These are phyloP conservation scores for Blastocystis sp. DNA, from an alignment of 352 stramenopile species.

Conservation along the genomic window DNA sequence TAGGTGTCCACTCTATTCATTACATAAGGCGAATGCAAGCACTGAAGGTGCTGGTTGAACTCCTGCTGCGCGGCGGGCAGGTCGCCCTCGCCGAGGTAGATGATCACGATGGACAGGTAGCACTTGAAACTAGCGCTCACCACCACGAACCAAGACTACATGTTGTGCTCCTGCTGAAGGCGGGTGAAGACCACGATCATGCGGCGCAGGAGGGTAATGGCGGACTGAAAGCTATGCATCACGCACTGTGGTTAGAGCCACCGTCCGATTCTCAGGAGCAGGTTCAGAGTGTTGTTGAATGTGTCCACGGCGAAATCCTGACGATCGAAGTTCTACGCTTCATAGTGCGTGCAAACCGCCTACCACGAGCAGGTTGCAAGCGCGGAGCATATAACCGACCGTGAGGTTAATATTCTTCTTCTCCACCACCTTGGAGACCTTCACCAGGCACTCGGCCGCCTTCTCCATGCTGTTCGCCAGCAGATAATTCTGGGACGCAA, in stretches of 20 bases:
- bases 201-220: conserved; percentile 58
- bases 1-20: conserved; percentile 47
- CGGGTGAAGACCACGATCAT: conserved; percentile 64
- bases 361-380: conserved; percentile 68
- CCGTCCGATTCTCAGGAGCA: conserved; percentile 54
- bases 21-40: background rate
- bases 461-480: conserved; percentile 55
- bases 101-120: conserved; percentile 68
- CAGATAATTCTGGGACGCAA: conserved; percentile 24
- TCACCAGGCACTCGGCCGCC: conserved; percentile 67
- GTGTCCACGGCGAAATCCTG: conserved; percentile 68
- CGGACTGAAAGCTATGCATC: conserved; percentile 42
- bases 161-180: conserved; percentile 67
- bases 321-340: conserved; percentile 59
- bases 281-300: conserved; percentile 69
- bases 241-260: background rate
- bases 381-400: conserved; percentile 53
- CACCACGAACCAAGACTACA: background rate
- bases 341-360: background rate
- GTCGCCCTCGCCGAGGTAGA: conserved; percentile 49
- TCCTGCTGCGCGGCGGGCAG: conserved; percentile 54
- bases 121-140: conserved; percentile 63
- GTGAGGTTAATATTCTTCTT: conserved; percentile 60
- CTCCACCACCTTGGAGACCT: conserved; percentile 48
- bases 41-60: conserved; percentile 69